Percentiles rank a stretch among this genome's conserved stretches.
These are phyloP conservation scores for Manihot esculenta DNA, from an alignment of 441 rosid genomes.

Conservation along the genomic window DNA sequence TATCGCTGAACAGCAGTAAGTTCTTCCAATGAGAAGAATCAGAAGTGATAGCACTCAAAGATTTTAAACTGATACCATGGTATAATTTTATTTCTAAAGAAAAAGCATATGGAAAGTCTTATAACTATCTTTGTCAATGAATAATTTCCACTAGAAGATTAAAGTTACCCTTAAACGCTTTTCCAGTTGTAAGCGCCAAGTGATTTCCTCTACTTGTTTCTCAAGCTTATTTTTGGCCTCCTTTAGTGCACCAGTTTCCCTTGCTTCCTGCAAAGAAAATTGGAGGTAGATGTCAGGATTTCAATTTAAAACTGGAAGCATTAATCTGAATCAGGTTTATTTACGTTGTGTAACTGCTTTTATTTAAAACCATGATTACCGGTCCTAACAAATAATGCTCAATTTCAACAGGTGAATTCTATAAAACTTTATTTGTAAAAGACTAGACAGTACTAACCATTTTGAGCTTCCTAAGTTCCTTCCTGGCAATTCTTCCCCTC, in stretches of 20 bases:
- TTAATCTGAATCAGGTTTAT: constrained; percentile 18
- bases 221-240: constrained; percentile 99
- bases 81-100: constrained; percentile 9
- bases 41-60: constrained; percentile 10
- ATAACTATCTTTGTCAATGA: constrained; percentile 15
- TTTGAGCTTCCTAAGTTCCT: constrained; percentile 90
- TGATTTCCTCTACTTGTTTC: constrained; percentile 93
- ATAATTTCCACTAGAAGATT: constrained; percentile 14
- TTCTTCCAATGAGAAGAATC: constrained; percentile 7
- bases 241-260: constrained; percentile 97
- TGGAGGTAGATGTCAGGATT: constrained; percentile 17
- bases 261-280: constrained; percentile 70
- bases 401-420: background rate
- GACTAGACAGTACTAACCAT: constrained; percentile 53
- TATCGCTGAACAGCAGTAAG: no score
- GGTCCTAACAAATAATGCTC: background rate
- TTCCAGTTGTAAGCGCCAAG: constrained; percentile 94
- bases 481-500: constrained; percentile 83
- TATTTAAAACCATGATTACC: no score
- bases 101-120: constrained; percentile 11
- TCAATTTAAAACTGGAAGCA: constrained; percentile 15
- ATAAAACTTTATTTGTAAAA: constrained; percentile 7
- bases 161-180: constrained; percentile 78
- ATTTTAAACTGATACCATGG: background rate
- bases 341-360: no score